Evolutionary conservation across 495 filamentous ascomycete species (phyloP), one percentile per base, ranked within the genome.

Genomic region (Cryomyces antarcticus): DNA sequence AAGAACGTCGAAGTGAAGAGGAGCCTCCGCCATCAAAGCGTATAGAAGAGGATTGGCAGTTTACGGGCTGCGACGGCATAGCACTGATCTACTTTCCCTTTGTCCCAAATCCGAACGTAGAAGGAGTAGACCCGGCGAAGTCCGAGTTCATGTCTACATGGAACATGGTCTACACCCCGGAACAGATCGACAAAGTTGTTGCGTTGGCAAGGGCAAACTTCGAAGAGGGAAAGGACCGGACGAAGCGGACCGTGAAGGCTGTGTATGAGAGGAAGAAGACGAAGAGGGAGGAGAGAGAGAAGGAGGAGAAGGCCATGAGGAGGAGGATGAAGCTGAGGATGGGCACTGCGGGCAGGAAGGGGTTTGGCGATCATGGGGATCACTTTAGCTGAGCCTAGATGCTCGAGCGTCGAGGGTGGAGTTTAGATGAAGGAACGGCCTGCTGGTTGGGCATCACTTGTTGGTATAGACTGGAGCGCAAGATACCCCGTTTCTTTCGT

Each of bases 221-320:
- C 48, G 68, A 66, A 5, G 79, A 89, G 56, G 84, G 89, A 0
- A 66, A 70, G 43, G 78, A 80, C 36, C 75, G 77, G 59, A 77
- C 83, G 24, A 75, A 73, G 45, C 69, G 74, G 24, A 78, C 78
- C 24, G 77, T 96, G n/a, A 64, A 79, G 39, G 89, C 86, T 11
- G 86, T 97, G 1, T 97, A 93, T 58, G 83, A 94, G 66, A 66
- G 89, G 46, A 93, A 93, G 66, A 87, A 75, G 61, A 70, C 64
- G 51, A 55, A 68, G 56, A 67, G 88, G 39, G 47, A 80, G 47
- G 64, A 73, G 49, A 60, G 61, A 39, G 76, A 86, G 57, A 47
- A 50, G 28, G 52, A 54, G 47, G 56, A 68, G 55, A 59, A 51
- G 47, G 62, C 68, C 47, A 44, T 38, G 37, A 42, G 65, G 68